These are phyloP conservation scores for Populus alba DNA, from an alignment of 345 rosid genomes.

Conservation along the genomic window DNA sequence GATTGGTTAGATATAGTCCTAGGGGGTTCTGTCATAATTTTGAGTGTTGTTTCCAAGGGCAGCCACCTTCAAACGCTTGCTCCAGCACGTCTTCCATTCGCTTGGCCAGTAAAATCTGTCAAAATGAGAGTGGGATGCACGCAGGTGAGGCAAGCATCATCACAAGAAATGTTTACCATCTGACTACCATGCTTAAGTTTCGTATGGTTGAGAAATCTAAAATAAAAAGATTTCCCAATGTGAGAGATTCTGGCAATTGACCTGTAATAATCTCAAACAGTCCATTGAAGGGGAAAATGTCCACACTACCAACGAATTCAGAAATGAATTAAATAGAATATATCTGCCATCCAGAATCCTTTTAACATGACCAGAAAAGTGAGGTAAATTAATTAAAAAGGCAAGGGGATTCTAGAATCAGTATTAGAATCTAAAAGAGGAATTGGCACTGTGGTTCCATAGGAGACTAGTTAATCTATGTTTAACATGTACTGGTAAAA, in stretches of 20 bases:
- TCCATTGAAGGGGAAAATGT: not conserved
- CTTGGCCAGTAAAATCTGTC: constrained; percentile 79
- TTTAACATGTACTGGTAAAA: not conserved
- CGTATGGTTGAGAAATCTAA: not conserved
- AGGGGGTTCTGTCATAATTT: constrained; percentile 55
- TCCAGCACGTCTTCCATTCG: constrained; percentile 94
- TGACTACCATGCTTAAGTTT: not conserved
- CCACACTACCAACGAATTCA: not conserved
- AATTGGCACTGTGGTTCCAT: not conserved
- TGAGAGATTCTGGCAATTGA: not conserved
- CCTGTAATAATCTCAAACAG: not conserved
- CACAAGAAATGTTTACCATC: not conserved
- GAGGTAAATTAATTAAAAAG: not conserved
- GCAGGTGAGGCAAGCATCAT: not conserved
- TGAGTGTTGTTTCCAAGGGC: constrained; percentile 81
- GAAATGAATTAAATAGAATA: not conserved
- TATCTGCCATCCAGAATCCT: not conserved
- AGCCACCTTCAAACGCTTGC: constrained; percentile 93
- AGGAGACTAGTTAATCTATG: not conserved
- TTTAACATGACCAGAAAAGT: not conserved
- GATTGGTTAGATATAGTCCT: not conserved
- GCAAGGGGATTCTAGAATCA: not conserved
- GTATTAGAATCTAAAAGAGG: not conserved
- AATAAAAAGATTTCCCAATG: not conserved
- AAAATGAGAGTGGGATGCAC: not conserved